These are phyloP conservation scores for Lyophyllum semitale DNA, from an alignment of 768 basidiomycete species.

Conservation along the genomic window DNA sequence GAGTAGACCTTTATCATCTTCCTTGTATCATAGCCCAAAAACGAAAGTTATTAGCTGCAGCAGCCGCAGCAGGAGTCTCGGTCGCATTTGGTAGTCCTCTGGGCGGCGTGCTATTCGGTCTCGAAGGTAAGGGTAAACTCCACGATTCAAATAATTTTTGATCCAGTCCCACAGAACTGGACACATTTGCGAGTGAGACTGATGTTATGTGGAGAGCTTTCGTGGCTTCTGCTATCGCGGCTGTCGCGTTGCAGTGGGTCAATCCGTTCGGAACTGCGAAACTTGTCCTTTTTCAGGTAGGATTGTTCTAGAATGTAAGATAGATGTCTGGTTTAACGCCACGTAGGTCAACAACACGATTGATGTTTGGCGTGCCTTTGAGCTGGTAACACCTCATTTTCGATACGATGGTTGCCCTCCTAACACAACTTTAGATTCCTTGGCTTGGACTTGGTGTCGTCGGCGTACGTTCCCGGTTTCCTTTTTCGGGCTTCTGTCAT, in stretches of 20 bases:
- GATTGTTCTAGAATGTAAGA: background rate
- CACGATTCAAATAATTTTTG: background rate
- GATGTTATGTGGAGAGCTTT: constrained; percentile 89
- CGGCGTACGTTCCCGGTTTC: constrained; percentile 44
- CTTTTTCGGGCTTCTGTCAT: background rate
- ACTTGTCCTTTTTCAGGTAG: constrained; percentile 76
- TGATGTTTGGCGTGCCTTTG: constrained; percentile 72
- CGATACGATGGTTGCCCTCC: background rate
- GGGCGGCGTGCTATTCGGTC: constrained; percentile 83
- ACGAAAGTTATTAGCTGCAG: constrained; percentile 78
- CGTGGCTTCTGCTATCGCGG: constrained; percentile 85
- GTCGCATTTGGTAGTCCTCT: constrained; percentile 89
- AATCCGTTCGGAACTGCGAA: constrained; percentile 88
- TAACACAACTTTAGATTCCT: constrained; percentile 50
- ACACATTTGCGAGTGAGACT: constrained; percentile 68
- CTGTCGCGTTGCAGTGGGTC: constrained; percentile 79
- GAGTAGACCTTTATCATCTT: background rate
- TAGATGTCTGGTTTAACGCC: background rate
- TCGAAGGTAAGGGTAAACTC: constrained; percentile 52
- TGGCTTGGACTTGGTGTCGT: constrained; percentile 65
- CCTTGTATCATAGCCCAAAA: constrained; percentile 57
- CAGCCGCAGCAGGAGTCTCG: constrained; percentile 84
- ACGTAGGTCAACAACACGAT: constrained; percentile 55
- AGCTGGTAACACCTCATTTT: constrained; percentile 48
- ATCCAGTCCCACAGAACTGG: constrained; percentile 46